phyloP scores from a whole-genome alignment of 495 filamentous ascomycete genomes.

The Extremus antarcticus region DNA sequence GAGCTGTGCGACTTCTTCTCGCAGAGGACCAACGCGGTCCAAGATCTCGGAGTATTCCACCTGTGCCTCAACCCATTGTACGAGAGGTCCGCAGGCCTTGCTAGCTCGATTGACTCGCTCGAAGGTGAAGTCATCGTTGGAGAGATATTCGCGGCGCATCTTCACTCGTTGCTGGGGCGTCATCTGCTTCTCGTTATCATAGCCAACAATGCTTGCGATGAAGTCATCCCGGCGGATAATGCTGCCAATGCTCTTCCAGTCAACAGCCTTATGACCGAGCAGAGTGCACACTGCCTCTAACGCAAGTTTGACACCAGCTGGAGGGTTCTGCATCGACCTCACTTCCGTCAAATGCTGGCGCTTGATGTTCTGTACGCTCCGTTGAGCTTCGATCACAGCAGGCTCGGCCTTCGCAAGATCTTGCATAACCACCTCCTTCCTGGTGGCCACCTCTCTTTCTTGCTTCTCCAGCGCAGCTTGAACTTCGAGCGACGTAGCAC shows the following conservation, averaged over 20 bases:
- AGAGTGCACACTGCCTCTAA: constrained; percentile 91
- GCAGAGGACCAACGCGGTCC: constrained; percentile 84
- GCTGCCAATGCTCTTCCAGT: constrained; percentile 81
- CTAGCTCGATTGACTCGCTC: constrained; percentile 90
- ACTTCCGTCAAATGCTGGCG: constrained; percentile 94
- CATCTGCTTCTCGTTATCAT: constrained; percentile 94
- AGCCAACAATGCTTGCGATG: constrained; percentile 94
- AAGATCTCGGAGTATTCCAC: constrained; percentile 95
- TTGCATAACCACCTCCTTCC: constrained; percentile 71
- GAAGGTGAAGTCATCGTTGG: constrained; percentile 87
- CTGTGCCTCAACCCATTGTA: constrained; percentile 95
- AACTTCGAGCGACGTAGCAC: constrained; percentile 75
- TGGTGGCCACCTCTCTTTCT: constrained; percentile 73
- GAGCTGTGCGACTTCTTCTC: constrained; percentile 78
- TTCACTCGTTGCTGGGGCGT: constrained; percentile 65
- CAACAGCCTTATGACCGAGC: constrained; percentile 77
- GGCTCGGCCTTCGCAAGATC: constrained; percentile 90
- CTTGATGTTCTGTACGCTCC: constrained; percentile 96
- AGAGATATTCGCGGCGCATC: constrained; percentile 88
- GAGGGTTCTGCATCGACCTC: constrained; percentile 87
- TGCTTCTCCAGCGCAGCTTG: constrained; percentile 78
- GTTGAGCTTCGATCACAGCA: constrained; percentile 82
- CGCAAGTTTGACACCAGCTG: constrained; percentile 78
- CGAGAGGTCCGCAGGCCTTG: constrained; percentile 92
- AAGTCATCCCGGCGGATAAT: constrained; percentile 89